These are phyloP conservation scores for Lyophyllum semitale DNA, from an alignment of 768 basidiomycete genomes.

Conservation along the genomic window DNA sequence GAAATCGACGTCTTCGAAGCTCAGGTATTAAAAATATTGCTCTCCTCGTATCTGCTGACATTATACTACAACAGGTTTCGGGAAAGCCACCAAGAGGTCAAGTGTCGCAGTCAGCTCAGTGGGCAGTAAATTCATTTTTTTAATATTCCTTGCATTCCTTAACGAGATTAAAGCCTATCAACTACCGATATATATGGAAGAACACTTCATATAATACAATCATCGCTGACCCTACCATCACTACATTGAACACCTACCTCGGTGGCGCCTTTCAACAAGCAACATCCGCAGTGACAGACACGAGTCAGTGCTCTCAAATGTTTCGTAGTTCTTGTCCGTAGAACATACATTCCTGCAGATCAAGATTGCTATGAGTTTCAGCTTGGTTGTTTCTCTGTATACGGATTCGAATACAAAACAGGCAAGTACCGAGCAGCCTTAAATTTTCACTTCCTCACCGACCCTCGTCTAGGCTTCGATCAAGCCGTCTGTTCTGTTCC, in stretches of 20 bases:
- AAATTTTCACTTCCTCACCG: background rate
- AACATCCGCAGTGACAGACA: slow-evolving; percentile 66
- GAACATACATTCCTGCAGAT: slow-evolving; percentile 37
- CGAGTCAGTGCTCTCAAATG: slow-evolving; percentile 40
- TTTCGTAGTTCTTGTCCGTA: background rate
- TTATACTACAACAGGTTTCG: slow-evolving; percentile 24
- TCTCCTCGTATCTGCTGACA: background rate
- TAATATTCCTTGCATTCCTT: background rate
- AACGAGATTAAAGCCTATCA: slow-evolving; percentile 61
- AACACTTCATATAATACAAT: slow-evolving; percentile 61
- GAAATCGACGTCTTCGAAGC: slow-evolving; percentile 77
- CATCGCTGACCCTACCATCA: slow-evolving; percentile 54
- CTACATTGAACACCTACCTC: slow-evolving; percentile 62
- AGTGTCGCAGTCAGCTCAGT: slow-evolving; percentile 87
- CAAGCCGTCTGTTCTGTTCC: slow-evolving; percentile 44
- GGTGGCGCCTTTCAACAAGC: slow-evolving; percentile 87
- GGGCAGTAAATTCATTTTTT: slow-evolving; percentile 53
- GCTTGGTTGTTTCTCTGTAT: slow-evolving; percentile 60
- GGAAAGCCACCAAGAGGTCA: slow-evolving; percentile 39
- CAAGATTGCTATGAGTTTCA: slow-evolving; percentile 67
- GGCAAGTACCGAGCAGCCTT: slow-evolving; percentile 33
- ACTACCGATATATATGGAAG: slow-evolving; percentile 68
- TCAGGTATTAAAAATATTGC: slow-evolving; percentile 43
- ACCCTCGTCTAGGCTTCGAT: slow-evolving; percentile 39
- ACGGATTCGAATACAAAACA: slow-evolving; percentile 83